These are phyloP conservation scores for Gracilaria caudata DNA, from an alignment of 23 red algal species.

Conservation along the genomic window DNA sequence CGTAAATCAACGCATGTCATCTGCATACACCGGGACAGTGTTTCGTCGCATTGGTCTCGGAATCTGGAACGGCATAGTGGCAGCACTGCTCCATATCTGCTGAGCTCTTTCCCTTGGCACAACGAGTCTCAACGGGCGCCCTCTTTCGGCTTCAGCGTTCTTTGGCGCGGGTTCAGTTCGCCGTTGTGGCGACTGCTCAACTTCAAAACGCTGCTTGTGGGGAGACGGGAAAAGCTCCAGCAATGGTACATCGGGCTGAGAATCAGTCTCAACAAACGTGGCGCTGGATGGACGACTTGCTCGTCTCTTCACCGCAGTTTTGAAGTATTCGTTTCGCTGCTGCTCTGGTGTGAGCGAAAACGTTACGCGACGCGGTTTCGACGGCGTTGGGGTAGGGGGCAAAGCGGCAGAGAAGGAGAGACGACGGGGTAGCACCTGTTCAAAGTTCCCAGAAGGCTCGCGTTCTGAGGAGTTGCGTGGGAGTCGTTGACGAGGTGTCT, in stretches of 20 bases:
- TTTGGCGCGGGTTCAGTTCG: neutral
- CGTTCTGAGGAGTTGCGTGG: neutral
- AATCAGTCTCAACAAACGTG: conserved; percentile 1
- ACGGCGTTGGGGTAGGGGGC: neutral
- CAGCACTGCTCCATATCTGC: conserved; percentile 24
- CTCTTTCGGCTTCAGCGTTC: neutral
- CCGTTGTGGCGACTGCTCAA: neutral
- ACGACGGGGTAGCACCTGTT: conserved; percentile 24
- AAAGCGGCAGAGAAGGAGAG: conserved; percentile 54
- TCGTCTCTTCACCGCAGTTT: conserved; percentile 16
- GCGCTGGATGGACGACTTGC: neutral
- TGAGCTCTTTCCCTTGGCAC: conserved; percentile 15
- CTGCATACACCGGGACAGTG: conserved; percentile 13
- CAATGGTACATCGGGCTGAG: neutral
- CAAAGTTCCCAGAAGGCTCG: neutral
- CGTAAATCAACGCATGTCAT: conserved; percentile 7
- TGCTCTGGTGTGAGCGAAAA: conserved; percentile 63
- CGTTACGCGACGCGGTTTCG: conserved; percentile 38
- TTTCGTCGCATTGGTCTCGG: conserved; percentile 2
- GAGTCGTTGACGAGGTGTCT: conserved; percentile 8
- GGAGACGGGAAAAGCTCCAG: conserved; percentile 34
- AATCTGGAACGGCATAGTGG: conserved; percentile 15
- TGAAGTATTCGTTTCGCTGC: conserved; percentile 37
- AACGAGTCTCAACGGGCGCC: neutral
- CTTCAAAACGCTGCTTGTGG: neutral